Percentiles rank a stretch among this genome's conserved stretches.
Conservation (phyloP, 805 yeast genomes). For the Lipomyces yamanashiensis region DNA sequence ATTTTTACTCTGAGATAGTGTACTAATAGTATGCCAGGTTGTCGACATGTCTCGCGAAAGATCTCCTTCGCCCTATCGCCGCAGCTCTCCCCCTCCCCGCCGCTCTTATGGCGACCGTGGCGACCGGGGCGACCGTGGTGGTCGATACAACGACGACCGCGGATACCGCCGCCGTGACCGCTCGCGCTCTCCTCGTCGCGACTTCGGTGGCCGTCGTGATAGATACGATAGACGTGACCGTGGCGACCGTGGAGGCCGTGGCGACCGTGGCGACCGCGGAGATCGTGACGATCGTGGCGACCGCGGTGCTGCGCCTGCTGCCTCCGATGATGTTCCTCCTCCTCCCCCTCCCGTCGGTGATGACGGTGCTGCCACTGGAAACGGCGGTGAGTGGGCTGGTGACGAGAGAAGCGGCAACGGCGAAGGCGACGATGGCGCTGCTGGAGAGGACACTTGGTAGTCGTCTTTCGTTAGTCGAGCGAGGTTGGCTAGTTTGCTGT, state of each 20-base stretch:
- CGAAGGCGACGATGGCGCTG: slow-evolving; percentile 12
- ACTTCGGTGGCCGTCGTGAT: slow-evolving; percentile 36
- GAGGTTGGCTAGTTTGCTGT: not conserved
- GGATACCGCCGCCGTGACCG: slow-evolving; percentile 29
- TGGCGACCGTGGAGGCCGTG: slow-evolving; percentile 26
- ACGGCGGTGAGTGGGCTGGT: slow-evolving; percentile 18
- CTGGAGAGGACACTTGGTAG: slow-evolving; percentile 21
- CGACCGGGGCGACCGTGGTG: slow-evolving; percentile 27
- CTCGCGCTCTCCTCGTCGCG: slow-evolving; percentile 33
- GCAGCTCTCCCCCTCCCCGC: slow-evolving; percentile 32
- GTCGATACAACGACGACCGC: slow-evolving; percentile 14
- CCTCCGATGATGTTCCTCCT: slow-evolving; percentile 31
- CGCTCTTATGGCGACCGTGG: slow-evolving; percentile 36
- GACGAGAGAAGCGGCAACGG: slow-evolving; percentile 12
- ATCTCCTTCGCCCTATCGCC: slow-evolving; percentile 37
- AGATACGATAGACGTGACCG: slow-evolving; percentile 28
- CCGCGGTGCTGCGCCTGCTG: slow-evolving; percentile 32
- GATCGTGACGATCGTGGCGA: slow-evolving; percentile 31
- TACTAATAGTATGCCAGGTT: not conserved
- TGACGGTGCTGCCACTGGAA: slow-evolving; percentile 5
- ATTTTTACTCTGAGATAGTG: not conserved
- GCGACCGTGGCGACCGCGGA: slow-evolving; percentile 31
- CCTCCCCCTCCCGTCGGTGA: slow-evolving; percentile 26
- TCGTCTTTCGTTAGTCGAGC: not conserved
- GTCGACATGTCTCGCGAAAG: slow-evolving; percentile 39